Evolutionary conservation across 2,329 filamentous ascomycete genomes (phyloP).

Genomic region (Pseudocercospora crystallina): DNA sequence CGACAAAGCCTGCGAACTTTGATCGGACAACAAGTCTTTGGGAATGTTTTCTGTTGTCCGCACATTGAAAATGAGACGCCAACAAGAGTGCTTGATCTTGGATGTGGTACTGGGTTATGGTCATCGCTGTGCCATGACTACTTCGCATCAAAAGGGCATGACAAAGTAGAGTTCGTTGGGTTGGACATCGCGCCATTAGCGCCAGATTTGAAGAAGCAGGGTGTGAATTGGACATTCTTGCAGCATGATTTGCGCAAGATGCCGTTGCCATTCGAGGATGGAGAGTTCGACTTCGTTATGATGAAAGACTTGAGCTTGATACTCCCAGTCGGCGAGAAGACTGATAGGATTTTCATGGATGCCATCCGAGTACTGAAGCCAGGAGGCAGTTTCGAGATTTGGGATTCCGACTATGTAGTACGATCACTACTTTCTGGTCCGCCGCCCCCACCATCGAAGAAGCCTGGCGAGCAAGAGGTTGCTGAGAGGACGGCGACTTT

Average conservation of each 20-base stretch:
- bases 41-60: constrained; percentile 74
- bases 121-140: constrained; percentile 82
- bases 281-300: constrained; percentile 84
- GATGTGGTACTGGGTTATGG: constrained; percentile 87
- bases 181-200: constrained; percentile 77
- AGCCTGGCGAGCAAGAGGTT: constrained; percentile 62
- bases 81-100: constrained; percentile 76
- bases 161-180: constrained; percentile 74
- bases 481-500: constrained; percentile 76
- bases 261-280: constrained; percentile 75
- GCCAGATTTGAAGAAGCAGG: constrained; percentile 63
- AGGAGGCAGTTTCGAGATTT: constrained; percentile 79
- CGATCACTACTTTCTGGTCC: constrained; percentile 80
- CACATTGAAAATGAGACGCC: constrained; percentile 67
- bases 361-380: constrained; percentile 73
- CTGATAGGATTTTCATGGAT: constrained; percentile 65
- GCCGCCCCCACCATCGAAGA: constrained; percentile 56
- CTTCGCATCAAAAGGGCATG: constrained; percentile 67
- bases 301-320: constrained; percentile 78
- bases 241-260: constrained; percentile 77
- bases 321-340: constrained; percentile 57
- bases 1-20: constrained; percentile 82
- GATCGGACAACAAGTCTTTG: constrained; percentile 77
- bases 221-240: constrained; percentile 85
- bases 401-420: constrained; percentile 84